phyloP scores from a whole-genome alignment of 2,329 filamentous ascomycete species.

The Scopulariopsis brevicaulis region DNA sequence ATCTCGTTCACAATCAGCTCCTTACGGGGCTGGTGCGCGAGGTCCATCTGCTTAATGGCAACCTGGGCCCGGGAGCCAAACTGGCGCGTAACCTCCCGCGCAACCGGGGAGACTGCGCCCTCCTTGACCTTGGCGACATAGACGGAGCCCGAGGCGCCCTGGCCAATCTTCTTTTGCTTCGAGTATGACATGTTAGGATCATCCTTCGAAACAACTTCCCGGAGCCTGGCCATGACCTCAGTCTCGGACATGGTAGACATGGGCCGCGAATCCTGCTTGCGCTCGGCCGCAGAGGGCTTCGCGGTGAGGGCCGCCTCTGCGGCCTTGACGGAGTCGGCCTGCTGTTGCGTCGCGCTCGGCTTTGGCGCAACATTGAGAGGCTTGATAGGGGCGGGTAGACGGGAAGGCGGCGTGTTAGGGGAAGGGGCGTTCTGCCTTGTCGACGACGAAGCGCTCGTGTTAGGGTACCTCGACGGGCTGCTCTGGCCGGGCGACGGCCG shows the following conservation, averaged over 20 bases:
- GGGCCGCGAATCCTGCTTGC: constrained; percentile 74
- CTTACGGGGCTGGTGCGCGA: constrained; percentile 92
- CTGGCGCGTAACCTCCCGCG: constrained; percentile 64
- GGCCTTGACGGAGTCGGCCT: constrained; percentile 66
- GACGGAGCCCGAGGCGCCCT: constrained; percentile 94
- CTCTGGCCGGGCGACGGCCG: constrained; percentile 3
- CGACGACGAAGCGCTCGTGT: constrained; percentile 28
- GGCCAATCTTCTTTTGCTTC: constrained; percentile 99
- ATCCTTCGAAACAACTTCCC: constrained; percentile 90
- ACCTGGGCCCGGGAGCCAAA: constrained; percentile 80
- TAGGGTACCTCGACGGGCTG: constrained; percentile 3
- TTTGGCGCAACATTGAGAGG: constrained; percentile 69
- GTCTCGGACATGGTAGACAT: constrained; percentile 98
- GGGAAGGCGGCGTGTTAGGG: constrained; percentile 21
- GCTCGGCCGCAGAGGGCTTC: constrained; percentile 60
- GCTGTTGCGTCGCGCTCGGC: constrained; percentile 34
- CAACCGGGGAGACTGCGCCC: constrained; percentile 67
- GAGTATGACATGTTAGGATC: constrained; percentile 92
- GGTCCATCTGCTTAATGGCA: constrained; percentile 99
- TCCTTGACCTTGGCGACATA: constrained; percentile 96
- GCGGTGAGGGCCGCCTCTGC: constrained; percentile 82
- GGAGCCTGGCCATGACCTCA: constrained; percentile 93
- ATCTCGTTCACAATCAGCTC: constrained; percentile 99
- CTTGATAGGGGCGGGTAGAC: constrained; percentile 57
- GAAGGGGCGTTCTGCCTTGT: constrained; percentile 24